Percentiles rank a stretch among this genome's conserved stretches.
phyloP scores from a whole-genome alignment of 176 grass and related monocot species.

The Oryza glumipatula region DNA sequence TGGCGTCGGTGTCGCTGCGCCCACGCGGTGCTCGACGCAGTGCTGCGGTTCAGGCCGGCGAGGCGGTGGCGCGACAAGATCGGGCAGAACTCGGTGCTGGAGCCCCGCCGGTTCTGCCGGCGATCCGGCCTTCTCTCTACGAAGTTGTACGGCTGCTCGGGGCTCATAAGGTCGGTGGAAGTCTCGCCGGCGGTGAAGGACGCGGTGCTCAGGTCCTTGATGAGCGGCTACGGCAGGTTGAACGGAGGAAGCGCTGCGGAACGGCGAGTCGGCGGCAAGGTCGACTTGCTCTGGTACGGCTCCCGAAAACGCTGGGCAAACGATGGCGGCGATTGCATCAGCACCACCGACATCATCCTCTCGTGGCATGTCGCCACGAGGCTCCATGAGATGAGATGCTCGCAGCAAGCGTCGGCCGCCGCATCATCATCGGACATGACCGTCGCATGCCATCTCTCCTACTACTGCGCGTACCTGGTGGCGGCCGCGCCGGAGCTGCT shows the following conservation, averaged over 20 bases:
- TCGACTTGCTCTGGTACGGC: not conserved
- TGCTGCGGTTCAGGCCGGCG: conserved; percentile 19
- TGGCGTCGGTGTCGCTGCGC: not conserved
- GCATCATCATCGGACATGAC: conserved; percentile 10
- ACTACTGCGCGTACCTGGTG: conserved; percentile 45
- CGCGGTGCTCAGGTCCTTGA: conserved; percentile 9
- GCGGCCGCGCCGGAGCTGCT: conserved; percentile 39
- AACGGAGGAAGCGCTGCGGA: not conserved
- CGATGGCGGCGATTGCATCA: not conserved
- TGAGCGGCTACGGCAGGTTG: not conserved
- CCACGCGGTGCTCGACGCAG: not conserved
- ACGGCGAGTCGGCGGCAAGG: not conserved
- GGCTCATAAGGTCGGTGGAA: conserved; percentile 24
- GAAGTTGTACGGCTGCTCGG: not conserved
- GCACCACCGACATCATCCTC: too few species aligned
- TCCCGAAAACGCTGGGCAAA: not conserved
- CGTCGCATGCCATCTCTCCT: conserved; percentile 25
- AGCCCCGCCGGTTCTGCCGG: not conserved
- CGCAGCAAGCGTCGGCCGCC: not conserved
- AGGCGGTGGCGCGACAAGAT: conserved; percentile 35
- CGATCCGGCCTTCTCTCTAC: not conserved
- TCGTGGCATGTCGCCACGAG: conserved; percentile 3
- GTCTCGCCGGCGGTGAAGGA: conserved; percentile 5
- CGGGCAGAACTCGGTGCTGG: conserved; percentile 41
- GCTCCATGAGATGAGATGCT: conserved; percentile 45